Percentiles rank a stretch among this genome's conserved stretches.
Conservation (phyloP, 2,329 filamentous ascomycete species). For the Penicillium verrucosum region DNA sequence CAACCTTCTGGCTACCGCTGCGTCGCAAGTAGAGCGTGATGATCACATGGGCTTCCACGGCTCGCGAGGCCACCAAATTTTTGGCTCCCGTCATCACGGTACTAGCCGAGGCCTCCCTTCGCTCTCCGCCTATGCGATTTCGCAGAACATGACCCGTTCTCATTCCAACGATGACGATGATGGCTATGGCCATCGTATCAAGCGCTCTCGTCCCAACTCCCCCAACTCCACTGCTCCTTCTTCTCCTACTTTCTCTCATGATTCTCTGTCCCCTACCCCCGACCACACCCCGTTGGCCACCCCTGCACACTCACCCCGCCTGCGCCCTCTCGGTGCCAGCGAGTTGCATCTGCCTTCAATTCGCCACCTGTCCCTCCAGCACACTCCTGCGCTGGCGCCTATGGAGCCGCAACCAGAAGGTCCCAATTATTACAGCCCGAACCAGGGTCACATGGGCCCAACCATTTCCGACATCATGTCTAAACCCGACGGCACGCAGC, state of each 20-base stretch:
- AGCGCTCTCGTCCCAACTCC: constrained; percentile 88
- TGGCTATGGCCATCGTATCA: constrained; percentile 69
- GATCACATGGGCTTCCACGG: constrained; percentile 47
- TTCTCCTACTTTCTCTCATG: constrained; percentile 93
- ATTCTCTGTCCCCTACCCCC: constrained; percentile 90
- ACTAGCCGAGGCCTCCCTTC: constrained; percentile 63
- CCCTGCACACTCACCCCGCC: constrained; percentile 87
- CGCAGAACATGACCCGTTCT: constrained; percentile 84
- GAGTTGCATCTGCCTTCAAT: constrained; percentile 84
- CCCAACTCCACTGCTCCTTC: constrained; percentile 94
- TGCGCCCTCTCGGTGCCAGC: constrained; percentile 69
- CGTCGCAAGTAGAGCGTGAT: constrained; percentile 64
- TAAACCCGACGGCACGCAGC: constrained; percentile 77
- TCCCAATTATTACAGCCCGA: constrained; percentile 57
- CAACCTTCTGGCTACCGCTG: constrained; percentile 66
- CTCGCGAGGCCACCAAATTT: constrained; percentile 45
- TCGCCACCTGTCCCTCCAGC: constrained; percentile 66
- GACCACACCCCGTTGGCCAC: constrained; percentile 98
- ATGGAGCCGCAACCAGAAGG: constrained; percentile 66
- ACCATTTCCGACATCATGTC: constrained; percentile 92
- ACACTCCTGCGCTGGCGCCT: constrained; percentile 65
- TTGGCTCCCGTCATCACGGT: constrained; percentile 44
- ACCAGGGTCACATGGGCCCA: constrained; percentile 62
- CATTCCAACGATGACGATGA: constrained; percentile 76
- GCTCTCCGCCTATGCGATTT: constrained; percentile 70